Conservation (phyloP, 2,329 filamentous ascomycete species). For the Penicillium sp. region DNA sequence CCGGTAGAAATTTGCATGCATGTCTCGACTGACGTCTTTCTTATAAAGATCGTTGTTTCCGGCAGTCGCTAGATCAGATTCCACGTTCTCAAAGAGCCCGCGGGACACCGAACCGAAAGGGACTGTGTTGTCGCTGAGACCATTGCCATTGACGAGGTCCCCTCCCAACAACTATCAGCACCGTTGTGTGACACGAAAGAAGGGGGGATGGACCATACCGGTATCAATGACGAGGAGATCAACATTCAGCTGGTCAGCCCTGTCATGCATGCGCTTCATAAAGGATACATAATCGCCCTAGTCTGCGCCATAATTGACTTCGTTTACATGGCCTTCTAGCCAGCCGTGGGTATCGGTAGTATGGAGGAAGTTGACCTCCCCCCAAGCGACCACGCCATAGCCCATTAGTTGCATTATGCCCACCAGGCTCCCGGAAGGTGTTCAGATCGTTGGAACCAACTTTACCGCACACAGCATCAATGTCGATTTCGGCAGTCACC, state of each 20-base stretch:
- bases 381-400: constrained; percentile 1
- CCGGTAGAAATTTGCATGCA: not conserved
- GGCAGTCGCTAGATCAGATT: not conserved
- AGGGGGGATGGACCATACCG: not conserved
- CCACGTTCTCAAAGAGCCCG: not conserved
- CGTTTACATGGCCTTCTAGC: constrained; percentile 2
- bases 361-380: constrained; percentile 5
- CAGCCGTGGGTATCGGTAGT: constrained; percentile 9
- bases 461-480: not conserved
- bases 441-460: not conserved
- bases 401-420: not conserved
- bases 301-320: constrained; percentile 7
- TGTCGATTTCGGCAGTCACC: not conserved
- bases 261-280: constrained; percentile 4
- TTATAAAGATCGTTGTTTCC: constrained; percentile 4
- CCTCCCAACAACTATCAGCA: not conserved
- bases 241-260: constrained; percentile 1
- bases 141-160: constrained; percentile 3
- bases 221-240: constrained; percentile 12
- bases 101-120: not conserved
- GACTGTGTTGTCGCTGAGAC: not conserved
- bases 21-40: not conserved
- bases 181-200: not conserved
- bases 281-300: constrained; percentile 6
- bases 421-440: not conserved